phyloP scores from a whole-genome alignment of 176 grass and related monocot genomes.

The Raddia guianensis region DNA sequence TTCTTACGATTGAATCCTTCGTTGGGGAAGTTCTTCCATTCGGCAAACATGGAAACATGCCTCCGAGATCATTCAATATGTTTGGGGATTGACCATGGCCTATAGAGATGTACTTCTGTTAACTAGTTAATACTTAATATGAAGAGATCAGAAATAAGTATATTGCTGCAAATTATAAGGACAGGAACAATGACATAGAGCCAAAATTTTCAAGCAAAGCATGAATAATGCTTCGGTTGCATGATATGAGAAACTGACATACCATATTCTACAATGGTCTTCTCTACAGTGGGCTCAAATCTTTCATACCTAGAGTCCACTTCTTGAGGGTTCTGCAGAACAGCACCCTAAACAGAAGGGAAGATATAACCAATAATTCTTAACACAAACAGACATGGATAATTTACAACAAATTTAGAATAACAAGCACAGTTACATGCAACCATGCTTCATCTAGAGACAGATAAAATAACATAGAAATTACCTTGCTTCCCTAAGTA shows the following conservation, averaged over 20 bases:
- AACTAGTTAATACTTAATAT: background rate
- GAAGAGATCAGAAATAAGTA: background rate
- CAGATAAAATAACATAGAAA: background rate
- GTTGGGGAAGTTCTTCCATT: background rate
- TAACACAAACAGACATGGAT: background rate
- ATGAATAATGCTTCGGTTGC: background rate
- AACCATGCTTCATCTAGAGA: background rate
- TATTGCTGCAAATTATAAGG: background rate
- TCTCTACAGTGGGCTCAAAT: constrained; percentile 13
- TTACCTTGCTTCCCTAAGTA: background rate
- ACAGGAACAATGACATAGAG: background rate
- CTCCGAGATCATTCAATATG: background rate
- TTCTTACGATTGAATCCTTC: constrained; percentile 35
- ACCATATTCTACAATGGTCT: constrained; percentile 12
- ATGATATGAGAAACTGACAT: constrained; percentile 14
- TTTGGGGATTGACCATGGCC: background rate
- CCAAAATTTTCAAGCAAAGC: background rate
- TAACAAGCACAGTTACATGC: background rate
- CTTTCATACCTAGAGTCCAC: background rate
- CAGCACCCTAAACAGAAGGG: constrained; percentile 34
- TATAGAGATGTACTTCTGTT: constrained; percentile 14
- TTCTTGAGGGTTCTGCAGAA: constrained; percentile 23
- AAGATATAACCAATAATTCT: constrained; percentile 2
- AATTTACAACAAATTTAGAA: background rate
- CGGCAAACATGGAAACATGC: background rate